Base-by-base conservation (phyloP, 768 basidiomycete genomes). In the Lyophyllum atratum region DNA sequence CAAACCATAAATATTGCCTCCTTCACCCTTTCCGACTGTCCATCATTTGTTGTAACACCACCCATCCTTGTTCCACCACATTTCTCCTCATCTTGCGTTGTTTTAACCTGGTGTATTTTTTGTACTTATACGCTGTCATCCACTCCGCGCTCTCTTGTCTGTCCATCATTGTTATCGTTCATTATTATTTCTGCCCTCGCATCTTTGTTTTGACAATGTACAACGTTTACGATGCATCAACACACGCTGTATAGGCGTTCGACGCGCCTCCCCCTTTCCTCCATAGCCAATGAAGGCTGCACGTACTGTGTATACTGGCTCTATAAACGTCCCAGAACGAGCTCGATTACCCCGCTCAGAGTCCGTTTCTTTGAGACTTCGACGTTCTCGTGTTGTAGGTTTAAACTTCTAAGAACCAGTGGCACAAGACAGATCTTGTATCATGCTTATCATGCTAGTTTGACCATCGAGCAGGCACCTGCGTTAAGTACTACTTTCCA, bases 161-260 rank as follows among this genome's bases (percentile, higher is more conserved):
- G 65, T 66, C 71, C 72, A 72, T 71, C 72, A 72, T 71, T 69
- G 68, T 72, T 73, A 71, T 74, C 67, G 60, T 68, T 70, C 66
- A 69, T 69, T 70, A 68, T 70, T 70, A 58, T 52, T 57, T 64
- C 58, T 56, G 50, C 40, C 50, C 25, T 60, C 33, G 49, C 45
- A 43, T 46, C 50, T 55, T 61, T 66, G 57, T 59, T 59, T 42
- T 63, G 50, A 61, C 55, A 58, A 59, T 63, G 51, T 60, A 58
- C 34, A 22, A 7, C 9, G 44, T 40, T 34, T 14, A 44, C n/a
- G 34, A 49, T 49, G 45, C 50, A 47, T 21, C 4, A 8, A 42
- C 39, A 37, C 34, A n/a, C 15, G 29, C n/a, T 19, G 39, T 10
- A n/a, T 40, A 4, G n/a, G n/a, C 11, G 39, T 9, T 5, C 5